Base-by-base conservation (phyloP, 2,329 filamentous ascomycete species). In the Plectosphaerella sp. region DNA sequence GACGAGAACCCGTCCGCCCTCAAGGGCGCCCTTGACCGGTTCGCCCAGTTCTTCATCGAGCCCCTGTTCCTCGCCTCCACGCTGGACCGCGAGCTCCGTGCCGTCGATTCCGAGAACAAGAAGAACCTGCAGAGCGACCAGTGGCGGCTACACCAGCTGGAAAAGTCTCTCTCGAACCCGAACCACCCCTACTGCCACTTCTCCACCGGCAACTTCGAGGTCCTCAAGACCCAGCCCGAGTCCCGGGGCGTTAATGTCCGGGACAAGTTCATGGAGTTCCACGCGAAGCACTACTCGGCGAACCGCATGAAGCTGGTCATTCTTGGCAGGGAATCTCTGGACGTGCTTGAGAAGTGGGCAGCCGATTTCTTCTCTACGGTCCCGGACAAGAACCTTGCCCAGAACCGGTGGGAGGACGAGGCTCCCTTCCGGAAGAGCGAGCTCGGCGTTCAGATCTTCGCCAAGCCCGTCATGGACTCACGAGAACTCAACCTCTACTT, bases 101-200 rank as follows among this genome's bases (percentile, higher is more conserved):
- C 92, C 1, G 92, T 97, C 18, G 91, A 97, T 64, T 96, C 91
- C 5, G 92, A 97, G 69, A 96, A 97, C 73, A 96, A 96, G 79
- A 97, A 97, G 80, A 97, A 97, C 61, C 74, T 97, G 47, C 92
- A 97, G 71, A 93, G 84, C 66, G 92, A 97, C 64, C 81, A 82
- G 52, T 96, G 92, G 91, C 84, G 92, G 15, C 72, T 96, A 57
- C 84, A 93, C 63, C 92, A 97, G 70, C 78, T 97, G 22, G 88
- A 90, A 65, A 96, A 96, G 72, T 87, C 87, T 3, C 73, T 94
- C n/a, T 90, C 91, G 3, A 96, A 93, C 67, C 86, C 89, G 3
- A 83, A 86, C 14, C 92, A 97, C 62, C 92, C 92, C 1, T 96
- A 89, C 67, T 89, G 89, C 66, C 88, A 96, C 63, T 97, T 97